Base-by-base conservation (phyloP, 2,329 filamentous ascomycete species). In the Cylindrodendrum hubeiense region DNA sequence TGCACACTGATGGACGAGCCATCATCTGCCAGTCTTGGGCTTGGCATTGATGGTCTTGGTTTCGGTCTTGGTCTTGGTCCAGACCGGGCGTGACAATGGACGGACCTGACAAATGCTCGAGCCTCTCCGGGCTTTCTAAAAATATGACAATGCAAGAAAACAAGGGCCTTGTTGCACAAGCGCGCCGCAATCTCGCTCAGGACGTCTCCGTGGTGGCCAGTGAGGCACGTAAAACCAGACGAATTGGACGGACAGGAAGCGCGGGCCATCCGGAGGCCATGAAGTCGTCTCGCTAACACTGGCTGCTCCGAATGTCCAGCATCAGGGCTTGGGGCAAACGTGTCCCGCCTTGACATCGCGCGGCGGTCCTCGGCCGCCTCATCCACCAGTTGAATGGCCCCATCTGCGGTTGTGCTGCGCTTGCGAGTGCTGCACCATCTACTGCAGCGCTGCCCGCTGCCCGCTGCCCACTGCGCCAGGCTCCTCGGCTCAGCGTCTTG, bases 181-280 rank as follows among this genome's bases (percentile, higher is more conserved):
- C 37, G 37, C 37, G n/a, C 4, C n/a, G 46, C 26, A 49, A 49
- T 49, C 46, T 49, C 46, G 46, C 9, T n/a, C 37, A 39, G n/a
- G 37, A 17, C 37, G 37, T 19, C 15, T 15, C 37, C 37, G 37
- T n/a, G n/a, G n/a, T n/a, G 17, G n/a, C 17, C 37, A 39, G 37
- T 39, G 49, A 46, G 30, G 39, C 8, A 37, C 21, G 59, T 44
- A 37, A 55, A 62, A 62, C 52, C 22, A 22, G 21, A 30, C 30
- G 41, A 49, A 37, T 46, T 41, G 44, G 51, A 61, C 59, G 60
- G 60, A 33, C 37, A 46, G 52, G 52, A 39, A 17, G 60, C 52
- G 60, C 34, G 52, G 60, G 21, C 60, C 46, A 28, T 52, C 34
- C 37, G 21, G 39, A 51, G 26, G 37, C 15, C 37, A 44, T 52